A percentile compares a stretch with the other conserved stretches of the same genome.
These are phyloP conservation scores for Pythium apleroticum DNA, from an alignment of 352 stramenopile species.

Conservation along the genomic window DNA sequence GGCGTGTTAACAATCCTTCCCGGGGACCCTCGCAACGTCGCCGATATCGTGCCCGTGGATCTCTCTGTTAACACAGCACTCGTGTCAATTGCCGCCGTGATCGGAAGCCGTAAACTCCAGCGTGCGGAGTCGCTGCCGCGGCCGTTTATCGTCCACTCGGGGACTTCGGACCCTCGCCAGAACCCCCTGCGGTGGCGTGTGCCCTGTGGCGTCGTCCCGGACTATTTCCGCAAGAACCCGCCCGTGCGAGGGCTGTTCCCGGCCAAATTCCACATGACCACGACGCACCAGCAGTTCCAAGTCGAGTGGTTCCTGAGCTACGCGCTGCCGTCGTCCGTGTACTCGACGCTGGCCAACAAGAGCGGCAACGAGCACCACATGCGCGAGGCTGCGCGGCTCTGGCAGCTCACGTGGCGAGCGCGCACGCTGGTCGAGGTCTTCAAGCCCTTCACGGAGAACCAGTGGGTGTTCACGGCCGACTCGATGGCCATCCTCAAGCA, in stretches of 20 bases:
- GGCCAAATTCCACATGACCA: constrained; percentile 76
- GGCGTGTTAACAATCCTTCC: constrained; percentile 83
- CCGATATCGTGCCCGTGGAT: constrained; percentile 83
- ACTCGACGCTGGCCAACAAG: constrained; percentile 73
- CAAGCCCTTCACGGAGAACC: constrained; percentile 86
- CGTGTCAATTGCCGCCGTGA: constrained; percentile 44
- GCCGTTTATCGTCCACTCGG: constrained; percentile 70
- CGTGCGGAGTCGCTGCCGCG: background rate
- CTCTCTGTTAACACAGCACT: constrained; percentile 79
- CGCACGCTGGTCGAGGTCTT: constrained; percentile 79
- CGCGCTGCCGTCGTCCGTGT: constrained; percentile 75
- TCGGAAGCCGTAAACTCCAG: constrained; percentile 3
- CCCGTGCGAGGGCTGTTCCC: constrained; percentile 50
- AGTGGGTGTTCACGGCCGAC: constrained; percentile 78
- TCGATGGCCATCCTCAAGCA: constrained; percentile 36
- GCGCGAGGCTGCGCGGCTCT: constrained; percentile 64
- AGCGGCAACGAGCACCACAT: constrained; percentile 61
- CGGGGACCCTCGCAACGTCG: constrained; percentile 74
- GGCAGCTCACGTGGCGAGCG: constrained; percentile 74
- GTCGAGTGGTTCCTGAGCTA: constrained; percentile 85
- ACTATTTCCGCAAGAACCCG: constrained; percentile 77
- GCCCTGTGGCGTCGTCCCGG: constrained; percentile 50
- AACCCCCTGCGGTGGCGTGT: constrained; percentile 84
- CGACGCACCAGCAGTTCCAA: constrained; percentile 78
- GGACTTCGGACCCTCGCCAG: constrained; percentile 72